Conservation (phyloP, 169 alveolate genomes). For the Plasmodium gallinaceum region DNA sequence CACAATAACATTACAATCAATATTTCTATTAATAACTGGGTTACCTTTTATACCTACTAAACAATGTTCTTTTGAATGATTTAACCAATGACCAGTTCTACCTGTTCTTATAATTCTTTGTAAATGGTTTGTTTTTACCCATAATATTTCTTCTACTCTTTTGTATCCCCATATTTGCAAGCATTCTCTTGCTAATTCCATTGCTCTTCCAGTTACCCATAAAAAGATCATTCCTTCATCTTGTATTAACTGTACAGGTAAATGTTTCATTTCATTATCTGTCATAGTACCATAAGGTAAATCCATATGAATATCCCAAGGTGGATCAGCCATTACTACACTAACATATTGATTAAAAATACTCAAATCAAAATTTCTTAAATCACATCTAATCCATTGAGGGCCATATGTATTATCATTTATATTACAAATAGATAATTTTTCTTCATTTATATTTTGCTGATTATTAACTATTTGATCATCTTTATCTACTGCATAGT, state of each 20-base stretch:
- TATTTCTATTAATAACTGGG: conserved; percentile 88
- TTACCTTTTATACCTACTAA: conserved; percentile 92
- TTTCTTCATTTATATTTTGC: conserved; percentile 24
- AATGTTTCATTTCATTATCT: conserved; percentile 93
- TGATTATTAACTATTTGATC: conserved; percentile 73
- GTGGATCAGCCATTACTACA: conserved; percentile 98
- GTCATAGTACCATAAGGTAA: conserved; percentile 95
- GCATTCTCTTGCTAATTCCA: conserved; percentile 94
- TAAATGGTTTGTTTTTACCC: conserved; percentile 96
- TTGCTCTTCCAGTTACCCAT: conserved; percentile 98
- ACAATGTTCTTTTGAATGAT: conserved; percentile 95
- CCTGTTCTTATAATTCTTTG: conserved; percentile 96
- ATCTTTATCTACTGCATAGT: conserved; percentile 91
- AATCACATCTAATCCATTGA: conserved; percentile 91
- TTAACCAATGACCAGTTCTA: conserved; percentile 97
- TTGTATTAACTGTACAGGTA: conserved; percentile 91
- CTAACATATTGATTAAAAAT: conserved; percentile 91
- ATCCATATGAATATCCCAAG: conserved; percentile 98
- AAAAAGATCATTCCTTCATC: conserved; percentile 94
- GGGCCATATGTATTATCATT: conserved; percentile 77
- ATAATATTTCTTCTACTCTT: conserved; percentile 95
- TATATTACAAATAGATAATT: conserved; percentile 6
- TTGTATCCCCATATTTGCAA: conserved; percentile 95
- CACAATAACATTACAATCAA: conserved; percentile 95
- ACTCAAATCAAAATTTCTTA: conserved; percentile 91